These are phyloP conservation scores for Aspergillus hortae DNA, from an alignment of 2,329 filamentous ascomycete species.

Conservation along the genomic window DNA sequence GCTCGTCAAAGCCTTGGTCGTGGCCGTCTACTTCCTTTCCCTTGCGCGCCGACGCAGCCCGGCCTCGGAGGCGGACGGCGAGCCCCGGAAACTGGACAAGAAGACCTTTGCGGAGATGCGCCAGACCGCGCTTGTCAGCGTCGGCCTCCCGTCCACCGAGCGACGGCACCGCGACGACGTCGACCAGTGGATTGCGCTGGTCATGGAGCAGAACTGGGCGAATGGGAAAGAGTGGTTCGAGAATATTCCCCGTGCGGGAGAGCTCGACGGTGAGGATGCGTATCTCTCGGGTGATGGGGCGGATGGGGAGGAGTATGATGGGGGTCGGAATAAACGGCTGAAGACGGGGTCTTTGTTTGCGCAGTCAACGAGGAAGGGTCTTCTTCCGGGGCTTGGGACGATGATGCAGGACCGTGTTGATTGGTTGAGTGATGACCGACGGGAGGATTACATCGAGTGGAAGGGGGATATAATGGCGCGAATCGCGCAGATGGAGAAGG, in stretches of 20 bases:
- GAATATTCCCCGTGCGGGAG: slow-evolving; percentile 47
- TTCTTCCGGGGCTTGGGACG: slow-evolving; percentile 46
- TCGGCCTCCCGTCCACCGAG: slow-evolving; percentile 40
- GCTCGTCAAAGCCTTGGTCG: slow-evolving; percentile 34
- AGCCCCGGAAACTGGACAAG: slow-evolving; percentile 35
- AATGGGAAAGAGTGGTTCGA: slow-evolving; percentile 66
- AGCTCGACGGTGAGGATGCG: slow-evolving; percentile 32
- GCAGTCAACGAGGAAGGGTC: slow-evolving; percentile 27
- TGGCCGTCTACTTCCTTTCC: slow-evolving; percentile 44
- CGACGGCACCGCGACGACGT: slow-evolving; percentile 49
- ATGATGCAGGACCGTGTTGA: slow-evolving; percentile 51
- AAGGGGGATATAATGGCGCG: slow-evolving; percentile 39
- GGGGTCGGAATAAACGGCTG: slow-evolving; percentile 23
- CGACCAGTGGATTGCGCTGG: slow-evolving; percentile 58
- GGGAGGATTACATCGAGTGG: slow-evolving; percentile 42
- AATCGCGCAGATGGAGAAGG: slow-evolving; percentile 32
- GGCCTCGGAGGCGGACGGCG: slow-evolving; percentile 6
- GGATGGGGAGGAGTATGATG: slow-evolving; percentile 32
- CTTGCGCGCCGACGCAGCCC: slow-evolving; percentile 49
- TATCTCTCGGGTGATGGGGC: slow-evolving; percentile 31
- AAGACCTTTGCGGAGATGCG: slow-evolving; percentile 41
- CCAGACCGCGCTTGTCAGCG: slow-evolving; percentile 33
- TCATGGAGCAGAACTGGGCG: slow-evolving; percentile 49
- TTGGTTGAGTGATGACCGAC: slow-evolving; percentile 44
- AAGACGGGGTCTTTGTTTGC: slow-evolving; percentile 13